Percentiles rank a stretch among this genome's conserved stretches.
These are phyloP conservation scores for Lyophyllum decastes DNA, from an alignment of 768 basidiomycete genomes.

Conservation along the genomic window DNA sequence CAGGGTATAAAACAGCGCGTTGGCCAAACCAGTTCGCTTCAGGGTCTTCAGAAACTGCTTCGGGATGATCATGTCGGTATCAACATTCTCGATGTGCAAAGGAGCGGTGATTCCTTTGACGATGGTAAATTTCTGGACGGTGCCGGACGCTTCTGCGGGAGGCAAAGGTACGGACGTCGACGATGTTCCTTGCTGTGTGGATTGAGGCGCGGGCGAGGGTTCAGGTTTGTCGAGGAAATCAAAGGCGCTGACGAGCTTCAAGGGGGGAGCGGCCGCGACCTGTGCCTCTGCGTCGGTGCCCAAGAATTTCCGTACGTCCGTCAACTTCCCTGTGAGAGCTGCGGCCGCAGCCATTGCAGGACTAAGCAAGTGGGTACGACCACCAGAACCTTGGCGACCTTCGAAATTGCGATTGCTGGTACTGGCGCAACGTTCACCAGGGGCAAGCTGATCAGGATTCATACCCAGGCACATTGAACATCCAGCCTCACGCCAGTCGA, in stretches of 20 bases:
- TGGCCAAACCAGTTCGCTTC: slow-evolving; percentile 84
- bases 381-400: slow-evolving; percentile 85
- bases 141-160: slow-evolving; percentile 43
- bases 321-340: slow-evolving; percentile 81
- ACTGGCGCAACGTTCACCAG: slow-evolving; percentile 84
- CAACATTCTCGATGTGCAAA: slow-evolving; percentile 81
- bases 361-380: slow-evolving; percentile 85
- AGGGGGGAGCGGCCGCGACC: slow-evolving; percentile 45
- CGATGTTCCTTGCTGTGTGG: slow-evolving; percentile 33
- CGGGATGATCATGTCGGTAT: slow-evolving; percentile 94
- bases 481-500: slow-evolving; percentile 94
- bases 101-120: slow-evolving; percentile 79
- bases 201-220: slow-evolving; percentile 47
- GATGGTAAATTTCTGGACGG: slow-evolving; percentile 63
- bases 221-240: slow-evolving; percentile 79
- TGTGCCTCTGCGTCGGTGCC: slow-evolving; percentile 45
- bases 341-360: slow-evolving; percentile 95
- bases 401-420: slow-evolving; percentile 95
- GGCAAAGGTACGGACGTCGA: slow-evolving; percentile 37
- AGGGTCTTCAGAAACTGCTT: slow-evolving; percentile 93
- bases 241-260: slow-evolving; percentile 71
- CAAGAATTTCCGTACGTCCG: slow-evolving; percentile 81
- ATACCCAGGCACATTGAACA: slow-evolving; percentile 97
- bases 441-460: slow-evolving; percentile 89
- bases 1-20: slow-evolving; percentile 81